phyloP scores from a whole-genome alignment of 495 filamentous ascomycete species.

The Trichoderma erinaceum region DNA sequence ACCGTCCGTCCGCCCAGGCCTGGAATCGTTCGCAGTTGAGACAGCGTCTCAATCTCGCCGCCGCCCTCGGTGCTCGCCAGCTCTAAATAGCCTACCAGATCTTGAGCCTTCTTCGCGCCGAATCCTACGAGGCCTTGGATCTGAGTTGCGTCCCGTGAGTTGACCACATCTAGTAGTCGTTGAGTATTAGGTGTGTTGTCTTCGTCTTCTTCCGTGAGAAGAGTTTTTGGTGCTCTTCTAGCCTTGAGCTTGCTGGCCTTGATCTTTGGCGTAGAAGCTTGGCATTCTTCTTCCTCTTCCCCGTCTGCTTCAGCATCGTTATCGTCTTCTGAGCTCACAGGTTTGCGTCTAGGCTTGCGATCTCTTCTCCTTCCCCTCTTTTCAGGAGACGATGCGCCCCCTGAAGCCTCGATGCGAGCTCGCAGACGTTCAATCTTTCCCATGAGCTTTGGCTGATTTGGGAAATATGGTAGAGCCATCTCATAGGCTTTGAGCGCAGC shows the following conservation, averaged over 20 bases:
- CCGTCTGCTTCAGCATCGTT: conserved; percentile 40
- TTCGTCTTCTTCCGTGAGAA: conserved; percentile 22
- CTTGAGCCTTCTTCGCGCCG: conserved; percentile 58
- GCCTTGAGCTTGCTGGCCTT: conserved; percentile 9
- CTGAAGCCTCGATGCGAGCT: conserved; percentile 48
- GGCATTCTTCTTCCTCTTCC: conserved; percentile 22
- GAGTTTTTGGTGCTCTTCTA: neutral
- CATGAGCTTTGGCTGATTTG: conserved; percentile 72
- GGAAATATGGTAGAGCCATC: conserved; percentile 77
- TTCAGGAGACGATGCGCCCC: conserved; percentile 11
- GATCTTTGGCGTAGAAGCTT: conserved; percentile 18
- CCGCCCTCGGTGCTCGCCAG: conserved; percentile 38
- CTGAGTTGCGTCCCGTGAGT: conserved; percentile 66
- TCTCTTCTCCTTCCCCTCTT: conserved; percentile 19
- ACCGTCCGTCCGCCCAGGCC: conserved; percentile 55
- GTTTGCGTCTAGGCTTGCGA: conserved; percentile 2
- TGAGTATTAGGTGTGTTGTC: conserved; percentile 54
- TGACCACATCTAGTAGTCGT: conserved; percentile 75
- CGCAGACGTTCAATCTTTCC: conserved; percentile 68
- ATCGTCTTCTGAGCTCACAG: conserved; percentile 26
- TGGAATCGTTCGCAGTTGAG: conserved; percentile 48
- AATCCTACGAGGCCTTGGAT: conserved; percentile 69
- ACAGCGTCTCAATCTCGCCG: conserved; percentile 38
- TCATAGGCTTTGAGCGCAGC: conserved; percentile 83
- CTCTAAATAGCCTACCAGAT: conserved; percentile 53